Evolutionary conservation across 768 basidiomycete genomes (phyloP), one percentile per base, ranked within the genome.

Genomic region (Kwoniella sp.): DNA sequence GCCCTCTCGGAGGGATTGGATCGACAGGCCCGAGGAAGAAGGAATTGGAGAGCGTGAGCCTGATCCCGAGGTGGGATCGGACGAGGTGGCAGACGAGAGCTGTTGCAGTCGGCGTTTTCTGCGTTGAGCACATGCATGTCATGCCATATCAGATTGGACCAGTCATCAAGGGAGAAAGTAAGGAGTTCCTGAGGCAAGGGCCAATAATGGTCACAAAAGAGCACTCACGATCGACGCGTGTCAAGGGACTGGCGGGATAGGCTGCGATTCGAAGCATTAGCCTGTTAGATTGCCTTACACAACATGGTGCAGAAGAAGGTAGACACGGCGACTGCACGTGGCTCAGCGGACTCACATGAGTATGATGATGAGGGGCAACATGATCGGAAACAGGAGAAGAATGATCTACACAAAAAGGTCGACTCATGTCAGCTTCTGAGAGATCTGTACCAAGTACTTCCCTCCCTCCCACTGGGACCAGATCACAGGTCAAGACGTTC

Each of bases 261-360:
- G 37, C 68, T 72, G 45, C 12, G 20, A 37, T 22, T 52, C 30
- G 48, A 20, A 45, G 61, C 34, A 12, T 31, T 47, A 8, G 15
- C 2, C 4, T 41, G 34, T 34, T 13, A 34, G 34, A 34, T 5
- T n/a, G n/a, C n/a, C 7, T 11, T 28, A 37, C 34, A 13, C 26
- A 20, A 26, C 45, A 48, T 13, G 23, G 28, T 26, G 13, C 3
- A 25, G n/a, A n/a, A n/a, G n/a, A n/a, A n/a, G n/a, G n/a, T n/a
- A n/a, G n/a, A n/a, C n/a, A n/a, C n/a, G n/a, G n/a, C n/a, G n/a
- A n/a, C n/a, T n/a, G n/a, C n/a, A n/a, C n/a, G n/a, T n/a, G n/a
- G n/a, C n/a, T n/a, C n/a, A n/a, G n/a, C n/a, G 12, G 7, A 61
- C 73, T 55, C 28, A 74, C 73, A 75, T 65, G 17, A 75, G 62